Base-by-base conservation (phyloP, 345 rosid species). In the Populus deltoides region DNA sequence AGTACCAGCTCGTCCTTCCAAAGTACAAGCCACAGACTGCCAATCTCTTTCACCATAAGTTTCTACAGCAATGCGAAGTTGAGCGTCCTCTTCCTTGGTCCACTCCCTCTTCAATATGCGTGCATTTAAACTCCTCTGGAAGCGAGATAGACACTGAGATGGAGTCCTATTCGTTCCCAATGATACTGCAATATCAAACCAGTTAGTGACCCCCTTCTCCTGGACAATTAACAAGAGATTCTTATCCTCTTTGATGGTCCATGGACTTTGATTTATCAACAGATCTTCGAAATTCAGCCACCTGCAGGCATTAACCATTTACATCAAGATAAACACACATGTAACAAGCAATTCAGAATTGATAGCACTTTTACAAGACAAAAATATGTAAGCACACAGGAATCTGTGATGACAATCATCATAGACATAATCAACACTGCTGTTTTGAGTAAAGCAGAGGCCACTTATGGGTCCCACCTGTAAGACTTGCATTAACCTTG, bases 211-310 rank as follows among this genome's bases (percentile, higher is more conserved):
- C 79, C 97, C 89, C 65, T 83, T 90, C 78, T 87, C 85, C 82
- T 89, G 91, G 78, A 92, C 85, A 76, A 90, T 79, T 39, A 75
- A 70, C 77, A 84, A 75, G 75, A 96, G 93, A 20, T 78, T 81
- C 78, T 91, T 90, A 69, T 92, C 97, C 88, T 96, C 98, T 81
- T 87, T 83, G 7, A 72, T 81, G 70, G 91, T 89, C 97, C 98
- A 93, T 7, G 70, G 76, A 67, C 75, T 53, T 5, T 81, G 83
- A 86, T 96, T 93, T 67, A 96, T 87, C 79, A 92, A 82, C 72
- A 97, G 90, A 83, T 93, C 97, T 87, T 89, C 97, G 66, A 84
- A 84, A 83, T 89, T 93, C 88, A 92, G 77, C 99, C 97, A 96
- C 86, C 98, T 96, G 87, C 78, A 82, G 49, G 45, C 63, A 77